Base-by-base conservation (phyloP, 768 basidiomycete genomes). In the Leucosporidium creatinivorum region DNA sequence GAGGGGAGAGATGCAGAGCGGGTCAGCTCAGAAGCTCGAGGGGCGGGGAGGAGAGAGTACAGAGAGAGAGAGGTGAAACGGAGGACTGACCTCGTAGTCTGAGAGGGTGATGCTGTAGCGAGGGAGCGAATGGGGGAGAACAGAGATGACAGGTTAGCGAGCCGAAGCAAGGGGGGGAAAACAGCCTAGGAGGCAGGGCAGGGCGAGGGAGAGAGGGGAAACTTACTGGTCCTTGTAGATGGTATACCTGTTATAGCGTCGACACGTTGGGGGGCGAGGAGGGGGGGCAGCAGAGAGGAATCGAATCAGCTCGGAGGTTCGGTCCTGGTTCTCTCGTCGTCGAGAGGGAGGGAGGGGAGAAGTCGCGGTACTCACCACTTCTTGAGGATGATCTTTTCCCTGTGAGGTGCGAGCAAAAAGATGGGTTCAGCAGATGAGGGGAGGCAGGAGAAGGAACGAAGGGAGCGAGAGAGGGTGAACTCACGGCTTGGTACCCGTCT, bases 361-460 rank as follows among this genome's bases (percentile, higher is more conserved):
- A n/a, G n/a, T n/a, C n/a, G n/a, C n/a, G n/a, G n/a, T 0, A 67
- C 74, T 50, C 72, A 91, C 96, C 93, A 97, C 84, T 97, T 97
- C 87, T 96, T 98, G 61, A 99, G 81, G 76, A 86, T 84, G 66
- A 99, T 94, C 84, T 74, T 70, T 52, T 68, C 65, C 17, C 63
- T 69, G 51, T 10, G 12, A 28, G 23, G n/a, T 23, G 18, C 5
- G 28, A 15, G 21, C 26, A 56, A 21, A 26, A 19, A 13, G 30
- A 1, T 21, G 23, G 28, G 7, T 23, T 55, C 39, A 63, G 31
- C 36, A 2, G 23, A 13, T 25, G 1, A 23, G 21, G 4, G 30
- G 17, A 28, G 15, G 25, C 31, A 9, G 30, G 30, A 10, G 4
- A 19, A 5, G 28, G 8, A 26, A 33, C 4, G 33, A 10, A 26